phyloP scores from a whole-genome alignment of 2,329 filamentous ascomycete genomes.

The Fonsecaea pugnacius region DNA sequence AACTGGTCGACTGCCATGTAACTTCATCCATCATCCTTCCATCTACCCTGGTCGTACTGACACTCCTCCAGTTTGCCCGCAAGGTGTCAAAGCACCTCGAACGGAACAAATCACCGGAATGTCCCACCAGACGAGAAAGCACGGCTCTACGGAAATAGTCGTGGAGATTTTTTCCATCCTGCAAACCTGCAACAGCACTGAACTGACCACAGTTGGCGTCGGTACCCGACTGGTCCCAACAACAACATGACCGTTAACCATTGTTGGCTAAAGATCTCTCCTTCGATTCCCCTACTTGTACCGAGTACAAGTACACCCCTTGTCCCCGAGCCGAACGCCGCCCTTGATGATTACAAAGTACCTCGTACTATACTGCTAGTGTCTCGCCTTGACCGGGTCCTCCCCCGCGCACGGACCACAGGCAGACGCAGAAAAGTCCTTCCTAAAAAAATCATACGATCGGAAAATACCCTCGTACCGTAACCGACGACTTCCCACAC shows the following conservation, averaged over 20 bases:
- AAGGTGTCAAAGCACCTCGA: neutral
- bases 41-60: too few species aligned
- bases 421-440: neutral
- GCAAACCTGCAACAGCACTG: too few species aligned
- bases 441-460: neutral
- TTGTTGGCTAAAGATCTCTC: neutral
- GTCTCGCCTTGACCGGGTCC: neutral
- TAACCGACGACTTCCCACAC: neutral
- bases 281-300: neutral
- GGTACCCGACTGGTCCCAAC: slow-evolving; percentile 3
- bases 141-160: neutral
- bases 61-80: too few species aligned
- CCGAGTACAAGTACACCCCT: neutral
- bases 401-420: neutral
- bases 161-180: neutral
- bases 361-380: neutral
- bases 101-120: neutral
- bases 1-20: neutral
- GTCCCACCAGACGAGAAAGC: neutral
- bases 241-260: neutral
- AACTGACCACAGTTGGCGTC: neutral
- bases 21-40: neutral
- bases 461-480: neutral
- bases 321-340: neutral
- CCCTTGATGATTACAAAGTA: neutral